Conservation (phyloP, 148 eudicot genomes). For the Rhododendron mucronatum region DNA sequence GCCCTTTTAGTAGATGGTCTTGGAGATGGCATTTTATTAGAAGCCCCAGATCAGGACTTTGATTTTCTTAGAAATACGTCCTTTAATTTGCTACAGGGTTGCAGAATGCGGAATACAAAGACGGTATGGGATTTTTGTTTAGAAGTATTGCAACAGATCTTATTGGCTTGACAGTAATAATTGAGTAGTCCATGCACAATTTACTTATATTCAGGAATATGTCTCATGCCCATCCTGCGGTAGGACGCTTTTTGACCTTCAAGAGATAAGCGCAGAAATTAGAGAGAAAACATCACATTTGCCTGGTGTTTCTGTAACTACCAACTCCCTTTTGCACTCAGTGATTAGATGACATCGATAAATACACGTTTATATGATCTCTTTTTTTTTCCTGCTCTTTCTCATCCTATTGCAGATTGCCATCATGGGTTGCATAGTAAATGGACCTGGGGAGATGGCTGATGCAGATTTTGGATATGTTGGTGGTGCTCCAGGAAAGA, state of each 20-base stretch:
- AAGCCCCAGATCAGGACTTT: constrained; percentile 79
- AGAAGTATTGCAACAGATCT: not conserved
- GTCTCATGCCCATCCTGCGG: constrained; percentile 99
- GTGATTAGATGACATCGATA: not conserved
- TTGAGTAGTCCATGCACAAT: not conserved
- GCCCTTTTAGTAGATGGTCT: constrained; percentile 96
- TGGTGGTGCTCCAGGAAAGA: constrained; percentile 99
- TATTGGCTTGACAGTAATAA: not conserved
- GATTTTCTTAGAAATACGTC: constrained; percentile 91
- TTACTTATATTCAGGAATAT: constrained; percentile 59
- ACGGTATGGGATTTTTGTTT: constrained; percentile 44
- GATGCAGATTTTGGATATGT: constrained; percentile 99
- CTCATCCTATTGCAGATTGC: constrained; percentile 61
- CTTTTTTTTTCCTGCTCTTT: constrained; percentile 4
- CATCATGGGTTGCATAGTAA: constrained; percentile 99
- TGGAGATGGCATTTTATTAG: constrained; percentile 89
- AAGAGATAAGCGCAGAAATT: constrained; percentile 91
- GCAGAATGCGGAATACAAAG: constrained; percentile 99
- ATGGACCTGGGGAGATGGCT: constrained; percentile 99
- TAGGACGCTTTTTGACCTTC: constrained; percentile 92
- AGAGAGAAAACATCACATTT: constrained; percentile 93
- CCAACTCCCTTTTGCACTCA: constrained; percentile 13
- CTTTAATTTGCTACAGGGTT: constrained; percentile 95
- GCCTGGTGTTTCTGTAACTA: constrained; percentile 97
- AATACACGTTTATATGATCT: not conserved